Base-by-base conservation (phyloP, 768 basidiomycete genomes). In the Amanita rimosa region DNA sequence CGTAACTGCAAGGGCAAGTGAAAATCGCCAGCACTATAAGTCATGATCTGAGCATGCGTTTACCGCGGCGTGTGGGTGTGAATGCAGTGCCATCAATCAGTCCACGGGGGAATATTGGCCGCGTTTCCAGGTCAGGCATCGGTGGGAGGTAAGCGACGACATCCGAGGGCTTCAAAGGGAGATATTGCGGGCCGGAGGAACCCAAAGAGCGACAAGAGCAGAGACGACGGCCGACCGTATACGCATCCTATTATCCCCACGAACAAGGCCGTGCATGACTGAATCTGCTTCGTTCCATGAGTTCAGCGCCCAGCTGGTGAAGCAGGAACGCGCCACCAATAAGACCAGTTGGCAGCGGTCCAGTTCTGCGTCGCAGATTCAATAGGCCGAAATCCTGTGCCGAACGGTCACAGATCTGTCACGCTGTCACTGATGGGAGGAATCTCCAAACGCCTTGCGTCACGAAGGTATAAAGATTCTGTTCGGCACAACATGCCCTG, bases 171-270 rank as follows among this genome's bases (percentile, higher is more conserved):
- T 9, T 26, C 50, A 41, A 27, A 37, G 16, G 51, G 34, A 17
- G 50, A 35, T 52, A 49, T n/a, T 10, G 48, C 21, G 51, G 22
- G 45, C 42, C 46, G 46, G 46, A 6, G 44, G 39, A 39, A 31
- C 9, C 10, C 11, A 40, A 17, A 14, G 17, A 9, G 46, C 37
- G 41, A 50, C 22, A 34, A 46, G 22, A 46, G 31, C 35, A 44
- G 22, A 49, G 16, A n/a, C n/a, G 41, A 49, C 44, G 38, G 31
- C 29, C 36, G 14, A 11, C 21, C 7, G 13, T 31, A 31, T 31
- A 29, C 9, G 11, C 11, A 31, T 31, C 0, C 31, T 31, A 31
- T 4, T 31, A 31, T 31, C 31, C 31, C 26, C 31, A 4, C 4
- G 31, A 31, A 31, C 3, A 31, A 4, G 11, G 31, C 31, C 11